Conservation (phyloP, 768 basidiomycete genomes). For the Pisolithus marmoratus region DNA sequence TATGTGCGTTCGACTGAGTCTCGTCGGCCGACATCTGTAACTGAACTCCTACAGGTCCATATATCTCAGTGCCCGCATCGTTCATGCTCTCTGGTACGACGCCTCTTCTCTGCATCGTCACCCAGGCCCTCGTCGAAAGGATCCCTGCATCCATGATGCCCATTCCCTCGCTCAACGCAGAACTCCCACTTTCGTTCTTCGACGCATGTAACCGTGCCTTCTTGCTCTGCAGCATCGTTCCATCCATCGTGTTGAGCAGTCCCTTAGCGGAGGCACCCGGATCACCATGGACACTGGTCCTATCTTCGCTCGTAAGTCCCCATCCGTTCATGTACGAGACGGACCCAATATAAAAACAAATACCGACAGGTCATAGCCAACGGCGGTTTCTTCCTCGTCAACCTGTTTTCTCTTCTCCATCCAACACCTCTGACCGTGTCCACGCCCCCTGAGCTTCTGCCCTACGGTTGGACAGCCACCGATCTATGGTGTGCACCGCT, state of each 20-base stretch:
- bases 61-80: slow-evolving; percentile 63
- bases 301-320: slow-evolving; percentile 61
- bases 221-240: slow-evolving; percentile 72
- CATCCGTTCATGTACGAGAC: neutral
- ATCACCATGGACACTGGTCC: slow-evolving; percentile 73
- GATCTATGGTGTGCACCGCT: slow-evolving; percentile 85
- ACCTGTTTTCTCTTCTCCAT: slow-evolving; percentile 69
- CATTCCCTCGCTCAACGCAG: slow-evolving; percentile 44
- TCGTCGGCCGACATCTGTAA: neutral
- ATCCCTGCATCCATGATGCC: slow-evolving; percentile 48
- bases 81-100: slow-evolving; percentile 73
- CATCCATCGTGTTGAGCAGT: slow-evolving; percentile 57
- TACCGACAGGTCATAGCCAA: slow-evolving; percentile 58
- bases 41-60: slow-evolving; percentile 41
- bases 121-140: slow-evolving; percentile 56
- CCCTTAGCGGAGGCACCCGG: slow-evolving; percentile 42
- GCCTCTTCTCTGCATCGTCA: slow-evolving; percentile 53
- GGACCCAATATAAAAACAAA: too few species aligned
- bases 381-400: slow-evolving; percentile 75
- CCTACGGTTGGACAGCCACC: slow-evolving; percentile 80
- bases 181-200: slow-evolving; percentile 66
- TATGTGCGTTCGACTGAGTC: slow-evolving; percentile 35
- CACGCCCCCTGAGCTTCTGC: slow-evolving; percentile 74
- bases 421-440: slow-evolving; percentile 62
- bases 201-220: slow-evolving; percentile 79